Evolutionary conservation across 2,329 filamentous ascomycete species (phyloP), one percentile per base, ranked within the genome.

Genomic region (Exophiala sp.): DNA sequence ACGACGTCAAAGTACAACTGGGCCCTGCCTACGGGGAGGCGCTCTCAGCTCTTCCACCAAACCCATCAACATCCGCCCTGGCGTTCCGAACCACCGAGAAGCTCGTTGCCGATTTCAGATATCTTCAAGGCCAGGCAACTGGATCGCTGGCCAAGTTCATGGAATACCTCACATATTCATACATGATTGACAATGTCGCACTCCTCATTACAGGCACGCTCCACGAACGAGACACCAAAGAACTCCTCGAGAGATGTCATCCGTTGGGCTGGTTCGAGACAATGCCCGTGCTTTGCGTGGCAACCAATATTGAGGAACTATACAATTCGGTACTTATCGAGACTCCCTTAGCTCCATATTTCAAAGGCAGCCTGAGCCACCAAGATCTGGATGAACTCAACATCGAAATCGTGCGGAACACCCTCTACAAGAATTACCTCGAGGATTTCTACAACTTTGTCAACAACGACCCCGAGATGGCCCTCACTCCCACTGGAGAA

Each of bases 101-200:
- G 76, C 83, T 98, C 58, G 91, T 98, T 58, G 85, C 90, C 59
- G 93, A 98, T 70, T 98, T 98, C 70, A 85, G 89, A 66, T 98
- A 98, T 69, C 79, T 98, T 39, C 88, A 94, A 61, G 89, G 90
- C 56, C 95, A 98, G 66, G 87, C 91, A 22, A 88, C 88, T 1
- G 93, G 93, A 13, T 88, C 89, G 1, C 81, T 96, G 30, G 85
- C 90, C 56, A 89, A 88, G 66, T 98, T 98, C 70, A 89, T 98
- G 81, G 89, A 97, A 70, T 98, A 95, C 70, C 76, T 98, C 55
- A 98, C 93, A 1, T 98, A 98, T 68, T 91, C 90, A 56, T 98
- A 98, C 77, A 98, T 98, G 93, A 98, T 98, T 70, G 93, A 98
- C 73, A 98, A 98, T 64, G 89, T 98, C 46, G 93, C 94, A 32